phyloP scores from a whole-genome alignment of 176 grass and related monocot genomes.

The Poa pratensis region DNA sequence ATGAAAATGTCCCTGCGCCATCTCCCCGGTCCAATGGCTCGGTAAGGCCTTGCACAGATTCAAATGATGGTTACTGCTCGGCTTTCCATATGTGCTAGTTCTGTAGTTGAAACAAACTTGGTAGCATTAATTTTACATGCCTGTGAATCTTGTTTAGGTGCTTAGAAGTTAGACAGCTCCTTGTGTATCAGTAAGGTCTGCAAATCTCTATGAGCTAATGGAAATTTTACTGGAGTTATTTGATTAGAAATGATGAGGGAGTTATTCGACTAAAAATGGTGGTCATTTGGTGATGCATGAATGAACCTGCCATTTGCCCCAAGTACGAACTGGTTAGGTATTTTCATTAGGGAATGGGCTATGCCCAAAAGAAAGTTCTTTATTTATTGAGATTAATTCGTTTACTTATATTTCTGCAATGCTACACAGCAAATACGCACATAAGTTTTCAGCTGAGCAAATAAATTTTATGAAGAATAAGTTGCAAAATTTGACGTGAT shows the following conservation, averaged over 20 bases:
- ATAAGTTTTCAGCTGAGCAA: slow-evolving; percentile 1
- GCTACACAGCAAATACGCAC: not conserved
- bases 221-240: not conserved
- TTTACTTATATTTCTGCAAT: not conserved
- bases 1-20: slow-evolving; percentile 87
- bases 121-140: not conserved
- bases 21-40: slow-evolving; percentile 84
- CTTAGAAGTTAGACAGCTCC: not conserved
- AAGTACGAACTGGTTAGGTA: not conserved
- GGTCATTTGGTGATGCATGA: not conserved
- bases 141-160: not conserved
- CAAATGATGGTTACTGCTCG: not conserved
- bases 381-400: not conserved
- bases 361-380: not conserved
- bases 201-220: not conserved
- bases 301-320: slow-evolving; percentile 13
- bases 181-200: not conserved
- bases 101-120: slow-evolving; percentile 5
- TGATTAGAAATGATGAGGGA: not conserved
- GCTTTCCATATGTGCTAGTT: not conserved
- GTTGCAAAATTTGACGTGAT: slow-evolving; percentile 11
- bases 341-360: not conserved
- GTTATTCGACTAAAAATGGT: not conserved
- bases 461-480: not conserved
- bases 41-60: slow-evolving; percentile 35